Conservation (phyloP, 2,329 filamentous ascomycete species). For the Aureobasidium mangrovei region DNA sequence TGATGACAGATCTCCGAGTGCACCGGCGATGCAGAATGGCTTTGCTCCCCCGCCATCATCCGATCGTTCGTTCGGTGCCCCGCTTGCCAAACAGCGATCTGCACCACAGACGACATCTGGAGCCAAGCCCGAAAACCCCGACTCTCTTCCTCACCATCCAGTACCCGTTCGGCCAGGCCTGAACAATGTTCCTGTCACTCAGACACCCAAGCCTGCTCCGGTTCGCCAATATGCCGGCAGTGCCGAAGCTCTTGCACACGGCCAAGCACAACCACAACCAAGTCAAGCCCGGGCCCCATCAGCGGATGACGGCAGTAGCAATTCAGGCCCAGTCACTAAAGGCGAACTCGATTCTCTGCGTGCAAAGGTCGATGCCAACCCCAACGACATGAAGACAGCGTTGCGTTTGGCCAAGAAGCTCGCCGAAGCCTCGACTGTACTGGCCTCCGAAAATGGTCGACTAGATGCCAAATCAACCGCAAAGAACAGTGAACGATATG, state of each 20-base stretch:
- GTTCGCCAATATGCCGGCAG: constrained; percentile 38
- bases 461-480: constrained; percentile 55
- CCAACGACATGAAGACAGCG: constrained; percentile 62
- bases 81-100: constrained; percentile 20
- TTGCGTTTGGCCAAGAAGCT: constrained; percentile 72
- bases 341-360: constrained; percentile 71
- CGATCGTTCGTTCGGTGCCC: constrained; percentile 16
- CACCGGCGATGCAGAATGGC: not conserved
- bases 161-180: constrained; percentile 46
- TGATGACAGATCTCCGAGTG: constrained; percentile 1
- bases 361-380: constrained; percentile 58
- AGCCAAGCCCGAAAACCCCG: constrained; percentile 35
- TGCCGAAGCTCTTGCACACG: not conserved
- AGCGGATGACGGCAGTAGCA: constrained; percentile 12
- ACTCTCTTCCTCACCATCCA: constrained; percentile 48
- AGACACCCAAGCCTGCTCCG: constrained; percentile 40
- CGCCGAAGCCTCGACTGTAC: constrained; percentile 71
- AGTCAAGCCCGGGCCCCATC: not conserved
- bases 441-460: constrained; percentile 67
- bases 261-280: not conserved
- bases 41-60: constrained; percentile 12
- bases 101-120: not conserved
- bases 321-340: constrained; percentile 56
- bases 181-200: constrained; percentile 27
- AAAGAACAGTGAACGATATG: constrained; percentile 69